These are phyloP conservation scores for Puccinia coronata DNA, from an alignment of 1,284 basidiomycete genomes.

Conservation along the genomic window DNA sequence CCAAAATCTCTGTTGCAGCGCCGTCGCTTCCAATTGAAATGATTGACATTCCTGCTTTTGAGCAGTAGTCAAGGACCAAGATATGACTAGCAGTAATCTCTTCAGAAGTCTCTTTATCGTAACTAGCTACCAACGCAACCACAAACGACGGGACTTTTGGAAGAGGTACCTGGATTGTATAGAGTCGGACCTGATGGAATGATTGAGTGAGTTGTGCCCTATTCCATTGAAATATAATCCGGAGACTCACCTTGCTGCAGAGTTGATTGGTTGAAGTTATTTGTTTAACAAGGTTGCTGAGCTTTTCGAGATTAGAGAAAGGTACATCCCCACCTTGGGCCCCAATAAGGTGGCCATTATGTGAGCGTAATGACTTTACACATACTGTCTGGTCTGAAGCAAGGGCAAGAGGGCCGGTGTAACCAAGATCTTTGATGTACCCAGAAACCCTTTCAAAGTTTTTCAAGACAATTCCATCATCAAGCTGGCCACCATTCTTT, in stretches of 20 bases:
- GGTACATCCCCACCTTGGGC: conserved; percentile 20
- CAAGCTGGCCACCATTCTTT: conserved; percentile 8
- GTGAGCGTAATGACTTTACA: neutral
- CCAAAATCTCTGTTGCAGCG: conserved; percentile 10
- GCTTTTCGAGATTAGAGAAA: neutral
- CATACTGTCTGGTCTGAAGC: conserved; percentile 24
- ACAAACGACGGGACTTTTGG: conserved; percentile 22
- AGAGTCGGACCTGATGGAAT: conserved; percentile 4
- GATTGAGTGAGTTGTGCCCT: neutral
- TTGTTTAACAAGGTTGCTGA: neutral
- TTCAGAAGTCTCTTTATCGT: conserved; percentile 5
- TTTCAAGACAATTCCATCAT: neutral
- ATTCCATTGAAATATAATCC: neutral
- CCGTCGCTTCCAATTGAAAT: conserved; percentile 21
- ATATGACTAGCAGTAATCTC: neutral
- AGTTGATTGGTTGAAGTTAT: neutral
- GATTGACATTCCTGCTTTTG: conserved; percentile 7
- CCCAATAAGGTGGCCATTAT: conserved; percentile 12
- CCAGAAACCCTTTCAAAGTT: conserved; percentile 19
- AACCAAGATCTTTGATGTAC: neutral
- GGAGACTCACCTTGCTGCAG: neutral
- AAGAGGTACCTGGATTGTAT: conserved; percentile 25
- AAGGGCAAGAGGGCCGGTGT: conserved; percentile 9
- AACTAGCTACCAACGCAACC: conserved; percentile 24
- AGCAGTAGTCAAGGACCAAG: conserved; percentile 8